Evolutionary conservation across 352 stramenopile species (phyloP).

Genomic region (Phytophthora pinifolia): DNA sequence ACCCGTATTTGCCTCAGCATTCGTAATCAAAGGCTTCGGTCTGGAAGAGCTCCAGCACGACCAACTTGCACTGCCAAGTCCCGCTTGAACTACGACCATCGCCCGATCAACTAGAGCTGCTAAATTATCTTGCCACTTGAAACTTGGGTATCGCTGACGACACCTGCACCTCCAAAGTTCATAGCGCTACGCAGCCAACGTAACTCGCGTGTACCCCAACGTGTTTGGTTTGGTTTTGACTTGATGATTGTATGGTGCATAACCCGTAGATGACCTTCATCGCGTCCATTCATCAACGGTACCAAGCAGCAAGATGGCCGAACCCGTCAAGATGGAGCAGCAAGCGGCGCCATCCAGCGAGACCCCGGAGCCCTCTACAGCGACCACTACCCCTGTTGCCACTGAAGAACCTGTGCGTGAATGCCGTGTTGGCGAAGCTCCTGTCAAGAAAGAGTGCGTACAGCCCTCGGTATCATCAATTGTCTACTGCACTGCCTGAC

Average conservation of each 20-base stretch:
- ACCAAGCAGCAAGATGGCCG: conserved; percentile 1
- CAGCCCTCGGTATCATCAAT: conserved; percentile 4
- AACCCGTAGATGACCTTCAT: neutral
- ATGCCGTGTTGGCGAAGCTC: conserved; percentile 33
- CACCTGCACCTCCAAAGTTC: no score
- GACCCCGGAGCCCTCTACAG: neutral
- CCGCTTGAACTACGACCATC: no score
- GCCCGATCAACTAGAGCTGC: no score
- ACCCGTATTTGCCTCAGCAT: no score
- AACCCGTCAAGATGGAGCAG: conserved; percentile 14
- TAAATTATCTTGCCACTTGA: no score
- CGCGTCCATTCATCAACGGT: conserved; percentile 21
- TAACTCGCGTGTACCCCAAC: no score
- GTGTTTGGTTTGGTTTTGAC: no score
- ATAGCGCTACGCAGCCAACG: no score
- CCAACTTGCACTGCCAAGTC: no score
- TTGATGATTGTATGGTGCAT: no score
- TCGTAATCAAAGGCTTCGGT: conserved; percentile 7
- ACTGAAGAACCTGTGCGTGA: conserved; percentile 14
- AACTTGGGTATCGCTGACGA: no score
- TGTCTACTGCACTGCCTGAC: conserved; percentile 1
- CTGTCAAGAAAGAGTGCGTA: conserved; percentile 52
- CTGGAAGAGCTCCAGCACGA: neutral
- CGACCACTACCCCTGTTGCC: neutral
- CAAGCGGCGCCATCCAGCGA: conserved; percentile 7